Percentiles rank a stretch among this genome's conserved stretches.
Evolutionary conservation across 345 rosid species (phyloP).

Genomic region (Physaria fendleri): DNA sequence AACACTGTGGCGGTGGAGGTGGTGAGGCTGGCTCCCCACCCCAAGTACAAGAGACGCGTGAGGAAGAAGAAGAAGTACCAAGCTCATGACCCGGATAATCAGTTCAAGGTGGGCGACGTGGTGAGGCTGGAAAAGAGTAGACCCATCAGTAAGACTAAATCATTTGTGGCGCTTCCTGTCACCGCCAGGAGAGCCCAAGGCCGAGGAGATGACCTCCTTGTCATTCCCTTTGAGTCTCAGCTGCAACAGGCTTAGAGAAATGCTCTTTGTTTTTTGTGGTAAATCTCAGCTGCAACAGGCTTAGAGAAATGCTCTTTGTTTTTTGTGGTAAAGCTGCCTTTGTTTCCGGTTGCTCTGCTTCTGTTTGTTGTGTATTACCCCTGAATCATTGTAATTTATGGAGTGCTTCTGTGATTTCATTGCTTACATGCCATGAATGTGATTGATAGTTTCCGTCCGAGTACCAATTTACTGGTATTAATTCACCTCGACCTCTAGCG

Average conservation of each 20-base stretch:
- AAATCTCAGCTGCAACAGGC: constrained; percentile 36
- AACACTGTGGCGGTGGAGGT: constrained; percentile 90
- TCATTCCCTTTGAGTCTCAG: constrained; percentile 65
- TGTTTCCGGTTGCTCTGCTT: constrained; percentile 8
- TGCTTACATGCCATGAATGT: constrained; percentile 6
- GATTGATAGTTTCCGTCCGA: neutral
- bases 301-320: constrained; percentile 11
- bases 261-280: constrained; percentile 13
- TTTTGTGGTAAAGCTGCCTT: constrained; percentile 26
- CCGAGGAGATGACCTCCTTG: constrained; percentile 40
- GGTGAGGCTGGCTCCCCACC: constrained; percentile 60
- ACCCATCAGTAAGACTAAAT: constrained; percentile 87
- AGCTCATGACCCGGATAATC: constrained; percentile 86
- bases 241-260: constrained; percentile 31
- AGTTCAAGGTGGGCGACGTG: constrained; percentile 66
- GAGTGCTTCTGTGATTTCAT: constrained; percentile 1
- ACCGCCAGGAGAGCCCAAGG: constrained; percentile 26
- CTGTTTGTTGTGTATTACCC: constrained; percentile 19
- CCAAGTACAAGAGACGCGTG: constrained; percentile 81
- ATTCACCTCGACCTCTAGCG: neutral
- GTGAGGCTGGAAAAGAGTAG: constrained; percentile 67
- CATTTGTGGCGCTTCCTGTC: constrained; percentile 54
- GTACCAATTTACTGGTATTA: neutral
- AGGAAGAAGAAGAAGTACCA: constrained; percentile 90
- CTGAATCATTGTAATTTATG: constrained; percentile 1